These are phyloP conservation scores for Picea glauca DNA, from an alignment of 75 land plant species.

Conservation along the genomic window DNA sequence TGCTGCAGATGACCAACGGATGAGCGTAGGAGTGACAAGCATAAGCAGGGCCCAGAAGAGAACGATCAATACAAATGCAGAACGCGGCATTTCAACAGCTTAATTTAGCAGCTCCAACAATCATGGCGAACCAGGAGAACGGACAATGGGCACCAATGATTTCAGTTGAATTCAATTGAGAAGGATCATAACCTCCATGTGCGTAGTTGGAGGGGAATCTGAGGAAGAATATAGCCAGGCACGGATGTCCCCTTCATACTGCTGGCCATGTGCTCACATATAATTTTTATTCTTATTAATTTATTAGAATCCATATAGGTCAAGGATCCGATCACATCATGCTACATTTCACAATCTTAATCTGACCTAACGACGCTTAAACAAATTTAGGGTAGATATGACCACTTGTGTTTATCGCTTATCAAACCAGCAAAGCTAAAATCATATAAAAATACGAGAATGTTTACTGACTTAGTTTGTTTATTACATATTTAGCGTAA, in stretches of 20 bases:
- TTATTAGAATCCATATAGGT: too few relatives aligned
- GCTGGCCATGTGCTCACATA: conserved; percentile 7
- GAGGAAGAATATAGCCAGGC: neutral
- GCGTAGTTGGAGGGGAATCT: neutral
- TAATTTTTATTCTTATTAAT: too few relatives aligned
- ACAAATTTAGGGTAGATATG: too few relatives aligned
- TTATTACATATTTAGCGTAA: too few relatives aligned
- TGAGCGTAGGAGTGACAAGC: conserved; percentile 41
- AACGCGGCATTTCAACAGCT: conserved; percentile 14
- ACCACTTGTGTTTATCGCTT: too few relatives aligned
- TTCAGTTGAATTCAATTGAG: neutral
- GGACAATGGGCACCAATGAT: neutral
- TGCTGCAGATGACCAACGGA: conserved; percentile 32
- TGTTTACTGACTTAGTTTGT: too few relatives aligned
- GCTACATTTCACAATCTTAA: too few relatives aligned
- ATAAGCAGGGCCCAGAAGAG: conserved; percentile 41
- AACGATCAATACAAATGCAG: conserved; percentile 41
- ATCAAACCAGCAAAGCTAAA: too few relatives aligned
- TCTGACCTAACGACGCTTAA: too few relatives aligned
- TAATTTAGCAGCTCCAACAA: neutral
- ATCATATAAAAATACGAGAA: too few relatives aligned
- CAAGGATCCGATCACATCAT: too few relatives aligned
- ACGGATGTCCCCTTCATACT: neutral
- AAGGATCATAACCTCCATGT: neutral
- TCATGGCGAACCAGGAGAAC: neutral